Conservation (phyloP, 495 filamentous ascomycete species). For the Paragyromitra xinjiangensis region DNA sequence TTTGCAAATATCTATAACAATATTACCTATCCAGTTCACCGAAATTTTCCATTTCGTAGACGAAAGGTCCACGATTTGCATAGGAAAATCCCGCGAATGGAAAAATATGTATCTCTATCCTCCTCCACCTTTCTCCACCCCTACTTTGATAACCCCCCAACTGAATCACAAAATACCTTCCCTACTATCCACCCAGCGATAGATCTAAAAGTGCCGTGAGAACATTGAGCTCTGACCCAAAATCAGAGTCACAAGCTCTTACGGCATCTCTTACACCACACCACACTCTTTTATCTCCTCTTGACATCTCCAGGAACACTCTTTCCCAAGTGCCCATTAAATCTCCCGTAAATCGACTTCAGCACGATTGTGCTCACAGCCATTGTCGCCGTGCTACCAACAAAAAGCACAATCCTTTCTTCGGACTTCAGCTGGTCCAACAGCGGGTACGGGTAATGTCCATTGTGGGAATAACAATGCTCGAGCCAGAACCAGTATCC, state of each 20-base stretch:
- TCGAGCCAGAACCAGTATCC: conserved; percentile 92
- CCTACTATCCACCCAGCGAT: neutral
- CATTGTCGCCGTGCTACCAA: conserved; percentile 74
- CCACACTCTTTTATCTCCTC: conserved; percentile 45
- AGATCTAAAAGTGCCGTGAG: neutral
- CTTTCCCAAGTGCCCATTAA: conserved; percentile 69
- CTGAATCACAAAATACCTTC: neutral
- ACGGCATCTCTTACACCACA: neutral
- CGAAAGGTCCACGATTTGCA: neutral
- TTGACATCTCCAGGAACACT: conserved; percentile 57
- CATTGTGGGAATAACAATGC: conserved; percentile 56
- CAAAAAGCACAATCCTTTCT: conserved; percentile 74
- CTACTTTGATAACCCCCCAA: neutral
- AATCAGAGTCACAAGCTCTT: neutral
- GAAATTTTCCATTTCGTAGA: neutral
- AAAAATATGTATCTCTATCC: neutral
- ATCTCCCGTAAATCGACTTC: conserved; percentile 71
- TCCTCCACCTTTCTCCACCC: neutral
- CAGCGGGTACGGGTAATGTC: conserved; percentile 81
- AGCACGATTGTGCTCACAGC: conserved; percentile 71
- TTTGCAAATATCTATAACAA: neutral
- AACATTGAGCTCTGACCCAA: neutral
- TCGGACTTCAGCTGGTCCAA: conserved; percentile 70
- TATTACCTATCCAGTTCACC: neutral
- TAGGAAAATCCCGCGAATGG: neutral